Conservation (phyloP, 768 basidiomycete genomes). For the Botryobasidium botryosum region DNA sequence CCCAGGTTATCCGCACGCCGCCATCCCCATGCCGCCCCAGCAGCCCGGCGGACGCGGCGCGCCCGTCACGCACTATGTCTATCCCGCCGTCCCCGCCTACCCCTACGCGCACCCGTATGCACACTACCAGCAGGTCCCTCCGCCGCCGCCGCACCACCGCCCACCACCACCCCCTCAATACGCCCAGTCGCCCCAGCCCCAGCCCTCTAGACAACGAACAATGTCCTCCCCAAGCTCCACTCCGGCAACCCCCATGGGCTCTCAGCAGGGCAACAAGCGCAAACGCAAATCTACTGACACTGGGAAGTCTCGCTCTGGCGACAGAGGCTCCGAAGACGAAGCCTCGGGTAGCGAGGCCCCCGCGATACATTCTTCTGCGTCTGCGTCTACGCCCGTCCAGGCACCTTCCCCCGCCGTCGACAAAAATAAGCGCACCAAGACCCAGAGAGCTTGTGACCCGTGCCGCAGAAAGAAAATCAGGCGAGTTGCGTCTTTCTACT, state of each 20-base stretch:
- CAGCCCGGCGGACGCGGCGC: no score
- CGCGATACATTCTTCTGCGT: background rate
- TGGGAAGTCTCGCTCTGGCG: background rate
- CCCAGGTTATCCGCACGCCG: background rate
- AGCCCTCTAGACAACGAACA: no score
- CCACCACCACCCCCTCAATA: no score
- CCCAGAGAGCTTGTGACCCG: conserved; percentile 80
- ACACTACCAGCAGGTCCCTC: background rate
- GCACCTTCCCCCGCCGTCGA: conserved; percentile 26
- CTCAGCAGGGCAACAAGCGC: background rate
- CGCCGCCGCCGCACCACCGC: background rate
- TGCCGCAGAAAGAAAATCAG: conserved; percentile 85
- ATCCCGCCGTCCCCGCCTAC: no score
- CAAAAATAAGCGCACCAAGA: conserved; percentile 77
- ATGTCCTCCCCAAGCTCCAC: no score
- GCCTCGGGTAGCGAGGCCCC: background rate
- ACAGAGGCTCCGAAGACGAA: background rate
- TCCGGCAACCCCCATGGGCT: background rate
- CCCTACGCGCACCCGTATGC: background rate
- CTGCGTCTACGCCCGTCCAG: background rate
- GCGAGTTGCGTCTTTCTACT: conserved; percentile 17
- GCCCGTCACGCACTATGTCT: no score
- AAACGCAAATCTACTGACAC: background rate
- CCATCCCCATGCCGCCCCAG: background rate
- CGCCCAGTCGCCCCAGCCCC: no score